Conservation (phyloP, 2,329 filamentous ascomycete genomes). For the Stachybotrys echinatus region DNA sequence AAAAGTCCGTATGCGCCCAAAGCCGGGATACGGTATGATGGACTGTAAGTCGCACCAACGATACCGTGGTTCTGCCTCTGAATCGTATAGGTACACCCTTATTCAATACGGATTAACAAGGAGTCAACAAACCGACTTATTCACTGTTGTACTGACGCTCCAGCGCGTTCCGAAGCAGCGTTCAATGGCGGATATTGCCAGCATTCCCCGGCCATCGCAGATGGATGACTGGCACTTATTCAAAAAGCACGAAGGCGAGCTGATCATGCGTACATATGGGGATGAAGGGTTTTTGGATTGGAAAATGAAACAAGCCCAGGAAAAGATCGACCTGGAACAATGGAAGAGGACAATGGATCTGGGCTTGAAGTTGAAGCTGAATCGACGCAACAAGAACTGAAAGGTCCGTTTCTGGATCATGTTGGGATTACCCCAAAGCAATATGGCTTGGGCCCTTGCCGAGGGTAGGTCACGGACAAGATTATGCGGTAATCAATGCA, state of each 20-base stretch:
- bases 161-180: constrained; percentile 37
- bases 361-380: constrained; percentile 15
- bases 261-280: constrained; percentile 32
- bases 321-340: constrained; percentile 19
- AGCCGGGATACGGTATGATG: constrained; percentile 52
- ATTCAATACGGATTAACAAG: constrained; percentile 39
- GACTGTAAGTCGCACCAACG: constrained; percentile 42
- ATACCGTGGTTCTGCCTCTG: neutral
- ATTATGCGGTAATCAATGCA: too few relatives aligned
- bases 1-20: constrained; percentile 45
- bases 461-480: too few relatives aligned
- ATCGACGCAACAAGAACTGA: constrained; percentile 5
- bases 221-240: constrained; percentile 51
- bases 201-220: constrained; percentile 48
- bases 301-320: constrained; percentile 28
- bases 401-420: too few relatives aligned
- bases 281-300: constrained; percentile 34
- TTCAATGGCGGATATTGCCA: constrained; percentile 34
- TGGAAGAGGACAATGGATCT: constrained; percentile 20
- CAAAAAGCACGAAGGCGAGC: constrained; percentile 38
- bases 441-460: too few relatives aligned
- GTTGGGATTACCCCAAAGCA: too few relatives aligned
- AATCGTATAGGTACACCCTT: constrained; percentile 42
- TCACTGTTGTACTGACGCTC: constrained; percentile 40
- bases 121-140: constrained; percentile 30